Conservation (phyloP, 345 rosid genomes). For the Bruguiera gymnorhiza region DNA sequence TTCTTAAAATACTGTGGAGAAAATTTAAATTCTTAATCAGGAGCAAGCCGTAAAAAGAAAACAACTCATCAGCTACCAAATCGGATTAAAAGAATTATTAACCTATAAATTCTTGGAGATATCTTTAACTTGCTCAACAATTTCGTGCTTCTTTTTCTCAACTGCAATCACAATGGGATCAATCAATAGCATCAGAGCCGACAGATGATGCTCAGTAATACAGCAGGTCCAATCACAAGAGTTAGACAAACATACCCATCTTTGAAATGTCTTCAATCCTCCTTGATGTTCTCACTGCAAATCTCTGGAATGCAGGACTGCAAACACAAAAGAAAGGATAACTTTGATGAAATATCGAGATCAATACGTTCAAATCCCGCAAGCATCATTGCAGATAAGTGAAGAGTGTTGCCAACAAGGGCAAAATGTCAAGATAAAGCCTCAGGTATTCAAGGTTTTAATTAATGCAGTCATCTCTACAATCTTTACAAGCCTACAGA, state of each 20-base stretch:
- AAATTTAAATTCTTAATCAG: neutral
- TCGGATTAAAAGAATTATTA: neutral
- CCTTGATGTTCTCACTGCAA: slow-evolving; percentile 82
- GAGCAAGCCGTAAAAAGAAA: neutral
- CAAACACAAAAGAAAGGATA: neutral
- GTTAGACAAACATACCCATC: slow-evolving; percentile 34
- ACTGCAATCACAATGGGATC: slow-evolving; percentile 32
- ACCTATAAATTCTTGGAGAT: slow-evolving; percentile 46
- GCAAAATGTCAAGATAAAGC: slow-evolving; percentile 4
- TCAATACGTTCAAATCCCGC: too few relatives aligned
- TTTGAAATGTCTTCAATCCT: slow-evolving; percentile 59
- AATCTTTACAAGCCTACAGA: slow-evolving; percentile 47
- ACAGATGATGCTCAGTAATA: neutral
- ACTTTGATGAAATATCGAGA: neutral
- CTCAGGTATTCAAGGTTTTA: slow-evolving; percentile 21
- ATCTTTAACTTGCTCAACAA: slow-evolving; percentile 59
- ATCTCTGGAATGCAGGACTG: slow-evolving; percentile 83
- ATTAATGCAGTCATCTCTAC: neutral
- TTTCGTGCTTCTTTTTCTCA: slow-evolving; percentile 45
- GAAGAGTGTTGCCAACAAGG: neutral
- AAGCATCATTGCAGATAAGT: too few relatives aligned
- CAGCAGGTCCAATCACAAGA: neutral
- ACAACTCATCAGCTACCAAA: neutral
- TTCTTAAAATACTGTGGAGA: slow-evolving; percentile 35
- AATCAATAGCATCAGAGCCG: neutral